Base-by-base conservation (phyloP, 2,329 filamentous ascomycete genomes). In the Fusarium zealandicum region DNA sequence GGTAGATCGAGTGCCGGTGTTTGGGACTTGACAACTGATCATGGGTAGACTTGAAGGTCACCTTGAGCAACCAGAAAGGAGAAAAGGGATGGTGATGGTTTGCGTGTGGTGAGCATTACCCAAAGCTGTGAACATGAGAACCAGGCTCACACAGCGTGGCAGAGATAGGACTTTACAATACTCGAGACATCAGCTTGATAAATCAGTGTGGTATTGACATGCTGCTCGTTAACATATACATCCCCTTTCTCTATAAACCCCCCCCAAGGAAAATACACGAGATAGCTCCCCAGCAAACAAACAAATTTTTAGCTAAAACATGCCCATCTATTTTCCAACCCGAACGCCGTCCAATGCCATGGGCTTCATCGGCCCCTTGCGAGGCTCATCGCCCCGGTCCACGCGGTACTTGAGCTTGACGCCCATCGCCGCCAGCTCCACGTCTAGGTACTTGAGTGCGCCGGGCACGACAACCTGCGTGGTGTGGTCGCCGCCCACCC, bases 381-480 rank as follows among this genome's bases (percentile, higher is more conserved):
- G 77, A 49, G 82, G 78, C 65, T 79, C 82, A 64, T 98, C 89
- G 73, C 89, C 88, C 72, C 76, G 77, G 63, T 81, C 80, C 35
- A 86, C 74, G 50, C 78, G 77, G 67, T 96, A 98, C 80, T 92
- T 96, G 77, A 99, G 85, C 77, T 92, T 89, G 47, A 99, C 88
- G 46, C 95, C 95, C 95, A 99, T 99, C 50, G 92, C 92, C 30
- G 93, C 91, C 67, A 99, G 78, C 76, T 99, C 95, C 16, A 96
- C 93, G 76, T 99, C 95, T 63, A 99, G 77, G 78, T 90, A 98
- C 76, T 90, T 92, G 73, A 99, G 78, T 48, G 96, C 95, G 60
- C 93, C 93, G 0, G 95, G 95, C 13, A 99, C 90, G 47, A 92
- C 93, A 30, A 99, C 92, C 62, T 95, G 81, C 4, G 93, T 95